Base-by-base conservation (phyloP, 2,329 filamentous ascomycete genomes). In the Fusarium beomiforme region DNA sequence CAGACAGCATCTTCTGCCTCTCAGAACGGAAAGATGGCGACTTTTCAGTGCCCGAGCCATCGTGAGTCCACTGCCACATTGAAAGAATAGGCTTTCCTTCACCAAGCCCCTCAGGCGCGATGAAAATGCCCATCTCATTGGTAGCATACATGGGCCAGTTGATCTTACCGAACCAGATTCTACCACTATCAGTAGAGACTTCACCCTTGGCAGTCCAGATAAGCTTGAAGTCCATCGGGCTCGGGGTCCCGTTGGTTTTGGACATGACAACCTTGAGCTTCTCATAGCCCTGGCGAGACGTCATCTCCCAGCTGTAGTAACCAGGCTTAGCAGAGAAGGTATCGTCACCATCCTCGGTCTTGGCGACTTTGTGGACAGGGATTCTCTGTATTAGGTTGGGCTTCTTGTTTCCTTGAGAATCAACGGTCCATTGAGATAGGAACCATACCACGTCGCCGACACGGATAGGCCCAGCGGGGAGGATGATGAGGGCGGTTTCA, bases 151-250 rank as follows among this genome's bases (percentile, higher is more conserved):
- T 16, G 0, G 37, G 13, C 59, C 61, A 74, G 51, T 56, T 67
- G 44, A 71, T 26, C 31, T 72, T 74, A 5, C 72, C 67, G 3
- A 72, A 69, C 71, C 69, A 74, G 19, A 74, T 58, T 13, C 70
- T 65, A 4, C 31, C 14, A 2, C 24, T 13, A 2, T 21, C 49
- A 3, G 53, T 59, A 16, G 23, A 14, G 1, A 23, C 31, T 6
- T 72, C 62, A 0, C 50, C 51, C n/a, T 63, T 5, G 8, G 69
- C 34, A 41, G 66, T 36, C 61, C 62, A 74, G 21, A 71, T 42
- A 19, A 67, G 69, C 5, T 72, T 16, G 2, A 71, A 37, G 7
- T 50, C 12, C 44, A 69, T 67, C 0, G 14, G 31, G n/a, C 37
- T 60, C 8, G 37, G 50, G 1, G 29, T 42, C 3, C 37, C 36